A percentile compares a stretch with the other conserved stretches of the same genome.
These are phyloP conservation scores for Lojkania enalia DNA, from an alignment of 2,329 filamentous ascomycete species.

Conservation along the genomic window DNA sequence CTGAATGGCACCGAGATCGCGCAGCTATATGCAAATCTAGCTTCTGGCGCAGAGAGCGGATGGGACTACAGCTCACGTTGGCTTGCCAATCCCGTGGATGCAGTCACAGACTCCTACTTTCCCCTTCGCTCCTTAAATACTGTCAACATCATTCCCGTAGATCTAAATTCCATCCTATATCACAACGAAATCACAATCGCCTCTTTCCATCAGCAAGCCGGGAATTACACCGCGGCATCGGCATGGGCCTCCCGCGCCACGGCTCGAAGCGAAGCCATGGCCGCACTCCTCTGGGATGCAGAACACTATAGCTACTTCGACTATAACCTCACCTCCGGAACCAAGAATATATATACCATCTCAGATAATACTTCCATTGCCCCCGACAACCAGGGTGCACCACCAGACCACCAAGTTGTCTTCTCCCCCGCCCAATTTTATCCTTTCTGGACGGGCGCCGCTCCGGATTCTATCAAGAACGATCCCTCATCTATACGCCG, in stretches of 20 bases:
- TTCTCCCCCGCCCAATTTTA: constrained; percentile 66
- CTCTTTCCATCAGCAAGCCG: constrained; percentile 55
- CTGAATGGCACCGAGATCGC: constrained; percentile 59
- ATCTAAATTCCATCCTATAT: constrained; percentile 70
- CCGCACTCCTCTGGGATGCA: constrained; percentile 65
- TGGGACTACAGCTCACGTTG: constrained; percentile 67
- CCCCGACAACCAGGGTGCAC: constrained; percentile 49
- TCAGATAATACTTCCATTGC: constrained; percentile 47
- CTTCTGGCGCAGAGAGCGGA: constrained; percentile 67
- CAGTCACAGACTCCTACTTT: constrained; percentile 64
- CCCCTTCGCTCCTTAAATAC: constrained; percentile 67
- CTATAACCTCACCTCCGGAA: constrained; percentile 64
- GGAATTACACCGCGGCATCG: constrained; percentile 55
- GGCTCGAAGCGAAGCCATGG: constrained; percentile 64
- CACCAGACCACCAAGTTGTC: constrained; percentile 59
- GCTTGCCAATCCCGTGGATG: constrained; percentile 61
- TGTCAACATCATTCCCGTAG: constrained; percentile 62
- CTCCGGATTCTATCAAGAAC: constrained; percentile 59
- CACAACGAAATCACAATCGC: constrained; percentile 65
- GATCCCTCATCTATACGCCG: constrained; percentile 62
- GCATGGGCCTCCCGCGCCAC: constrained; percentile 56
- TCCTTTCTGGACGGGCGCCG: constrained; percentile 71
- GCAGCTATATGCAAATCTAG: constrained; percentile 63
- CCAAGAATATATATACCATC: constrained; percentile 59
- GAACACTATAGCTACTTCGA: constrained; percentile 68